Conservation (phyloP, 164 flowering plant species). For the Sextonia rubra region DNA sequence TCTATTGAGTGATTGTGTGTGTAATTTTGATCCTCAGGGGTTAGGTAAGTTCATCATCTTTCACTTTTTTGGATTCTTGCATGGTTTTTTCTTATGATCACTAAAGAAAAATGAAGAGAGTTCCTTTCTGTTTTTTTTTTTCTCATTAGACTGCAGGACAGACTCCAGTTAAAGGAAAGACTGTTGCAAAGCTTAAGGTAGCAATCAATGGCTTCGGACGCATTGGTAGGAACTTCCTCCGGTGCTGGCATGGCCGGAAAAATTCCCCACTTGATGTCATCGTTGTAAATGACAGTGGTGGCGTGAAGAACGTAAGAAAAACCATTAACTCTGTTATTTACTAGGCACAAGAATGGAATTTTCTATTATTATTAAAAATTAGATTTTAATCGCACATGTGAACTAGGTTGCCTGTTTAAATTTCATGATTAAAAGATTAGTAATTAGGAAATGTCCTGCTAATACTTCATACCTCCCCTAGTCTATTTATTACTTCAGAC, state of each 20-base stretch:
- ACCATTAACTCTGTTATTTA: background rate
- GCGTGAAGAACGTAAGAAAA: conserved; percentile 79
- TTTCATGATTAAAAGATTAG: background rate
- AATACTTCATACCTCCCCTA: too few relatives aligned
- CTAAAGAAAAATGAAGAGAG: background rate
- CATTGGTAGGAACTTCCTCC: conserved; percentile 93
- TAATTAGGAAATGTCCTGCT: background rate
- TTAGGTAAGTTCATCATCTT: background rate
- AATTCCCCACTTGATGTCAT: conserved; percentile 85
- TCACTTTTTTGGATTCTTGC: background rate
- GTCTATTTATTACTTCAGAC: too few relatives aligned
- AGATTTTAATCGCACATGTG: background rate
- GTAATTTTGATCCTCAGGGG: background rate
- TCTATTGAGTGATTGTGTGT: background rate
- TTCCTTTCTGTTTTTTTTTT: background rate
- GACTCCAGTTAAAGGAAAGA: conserved; percentile 46
- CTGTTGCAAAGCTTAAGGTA: conserved; percentile 83
- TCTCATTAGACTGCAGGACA: conserved; percentile 36
- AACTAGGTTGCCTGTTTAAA: background rate
- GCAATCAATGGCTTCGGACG: conserved; percentile 95
- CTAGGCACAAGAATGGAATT: background rate
- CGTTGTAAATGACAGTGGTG: conserved; percentile 93
- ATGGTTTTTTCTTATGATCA: background rate
- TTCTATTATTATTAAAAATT: background rate
- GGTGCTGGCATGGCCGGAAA: conserved; percentile 97